Percentiles rank a stretch among this genome's conserved stretches.
These are phyloP conservation scores for Cryphonectria naterciae DNA, from an alignment of 2,329 filamentous ascomycete genomes.

Conservation along the genomic window DNA sequence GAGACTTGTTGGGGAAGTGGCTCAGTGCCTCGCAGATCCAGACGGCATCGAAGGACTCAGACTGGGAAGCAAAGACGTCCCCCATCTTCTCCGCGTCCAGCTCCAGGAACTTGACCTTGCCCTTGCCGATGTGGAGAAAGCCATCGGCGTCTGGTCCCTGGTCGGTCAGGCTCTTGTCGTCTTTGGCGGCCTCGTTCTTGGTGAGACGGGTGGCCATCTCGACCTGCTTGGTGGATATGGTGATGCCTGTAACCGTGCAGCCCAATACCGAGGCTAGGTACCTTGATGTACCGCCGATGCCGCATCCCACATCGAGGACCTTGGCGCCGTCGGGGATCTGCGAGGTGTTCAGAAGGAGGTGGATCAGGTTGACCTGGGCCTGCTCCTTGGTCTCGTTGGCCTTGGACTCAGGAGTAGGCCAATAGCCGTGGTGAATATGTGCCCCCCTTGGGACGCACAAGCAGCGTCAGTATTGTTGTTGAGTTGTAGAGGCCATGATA, in stretches of 20 bases:
- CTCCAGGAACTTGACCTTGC: constrained; percentile 58
- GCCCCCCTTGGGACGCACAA: constrained; percentile 53
- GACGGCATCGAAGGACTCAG: constrained; percentile 55
- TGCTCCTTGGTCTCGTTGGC: constrained; percentile 58
- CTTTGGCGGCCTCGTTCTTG: constrained; percentile 38
- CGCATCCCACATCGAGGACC: constrained; percentile 65
- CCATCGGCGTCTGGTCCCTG: constrained; percentile 37
- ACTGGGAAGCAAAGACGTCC: constrained; percentile 49
- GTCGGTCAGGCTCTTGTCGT: constrained; percentile 21
- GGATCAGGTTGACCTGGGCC: constrained; percentile 61
- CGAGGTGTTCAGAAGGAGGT: constrained; percentile 56
- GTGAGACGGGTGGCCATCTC: constrained; percentile 60
- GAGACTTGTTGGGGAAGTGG: constrained; percentile 61
- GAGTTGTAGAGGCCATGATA: not conserved
- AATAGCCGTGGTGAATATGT: constrained; percentile 68
- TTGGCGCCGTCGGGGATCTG: constrained; percentile 40
- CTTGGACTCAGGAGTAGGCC: constrained; percentile 50
- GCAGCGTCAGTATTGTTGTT: not conserved
- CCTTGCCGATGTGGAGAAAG: constrained; percentile 46
- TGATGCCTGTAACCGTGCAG: constrained; percentile 61
- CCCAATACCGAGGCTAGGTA: constrained; percentile 56
- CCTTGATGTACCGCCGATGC: constrained; percentile 62
- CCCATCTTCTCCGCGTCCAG: constrained; percentile 66
- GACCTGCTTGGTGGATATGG: constrained; percentile 63
- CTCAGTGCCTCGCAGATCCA: constrained; percentile 67